Conservation (phyloP, 345 rosid species). For the Citrus maxima region DNA sequence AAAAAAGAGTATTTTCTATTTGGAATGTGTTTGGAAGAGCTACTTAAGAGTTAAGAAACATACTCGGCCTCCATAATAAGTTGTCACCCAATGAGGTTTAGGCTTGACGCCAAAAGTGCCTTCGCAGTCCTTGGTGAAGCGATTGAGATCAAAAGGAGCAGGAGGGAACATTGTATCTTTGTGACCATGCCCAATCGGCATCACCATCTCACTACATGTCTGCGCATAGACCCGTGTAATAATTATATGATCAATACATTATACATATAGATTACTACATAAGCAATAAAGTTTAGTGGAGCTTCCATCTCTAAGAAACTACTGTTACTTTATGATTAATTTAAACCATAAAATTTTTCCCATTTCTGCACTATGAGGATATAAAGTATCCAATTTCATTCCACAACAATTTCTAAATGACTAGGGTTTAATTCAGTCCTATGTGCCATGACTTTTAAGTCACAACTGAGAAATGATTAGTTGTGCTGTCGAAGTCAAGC, state of each 20-base stretch:
- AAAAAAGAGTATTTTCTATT: no score
- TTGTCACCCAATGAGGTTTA: conserved; percentile 68
- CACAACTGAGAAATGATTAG: no score
- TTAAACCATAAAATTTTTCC: background rate
- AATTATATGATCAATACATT: background rate
- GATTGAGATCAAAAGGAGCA: conserved; percentile 39
- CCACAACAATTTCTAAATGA: no score
- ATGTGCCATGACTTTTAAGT: no score
- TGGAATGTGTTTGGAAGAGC: background rate
- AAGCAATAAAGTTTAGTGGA: background rate
- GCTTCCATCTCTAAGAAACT: background rate
- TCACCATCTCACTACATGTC: conserved; percentile 70
- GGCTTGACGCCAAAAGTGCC: conserved; percentile 51
- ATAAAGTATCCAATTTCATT: background rate
- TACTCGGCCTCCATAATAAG: conserved; percentile 59
- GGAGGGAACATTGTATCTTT: conserved; percentile 56
- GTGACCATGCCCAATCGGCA: conserved; percentile 49
- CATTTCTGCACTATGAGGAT: background rate
- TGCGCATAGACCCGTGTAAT: conserved; percentile 7
- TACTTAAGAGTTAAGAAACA: background rate
- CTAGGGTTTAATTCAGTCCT: no score
- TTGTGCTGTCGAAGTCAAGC: no score
- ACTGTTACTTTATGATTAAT: background rate
- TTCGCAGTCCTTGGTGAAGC: conserved; percentile 36
- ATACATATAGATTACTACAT: background rate